Evolutionary conservation across 805 yeast genomes (phyloP).

Genomic region (Kregervanrija fluxuum): DNA sequence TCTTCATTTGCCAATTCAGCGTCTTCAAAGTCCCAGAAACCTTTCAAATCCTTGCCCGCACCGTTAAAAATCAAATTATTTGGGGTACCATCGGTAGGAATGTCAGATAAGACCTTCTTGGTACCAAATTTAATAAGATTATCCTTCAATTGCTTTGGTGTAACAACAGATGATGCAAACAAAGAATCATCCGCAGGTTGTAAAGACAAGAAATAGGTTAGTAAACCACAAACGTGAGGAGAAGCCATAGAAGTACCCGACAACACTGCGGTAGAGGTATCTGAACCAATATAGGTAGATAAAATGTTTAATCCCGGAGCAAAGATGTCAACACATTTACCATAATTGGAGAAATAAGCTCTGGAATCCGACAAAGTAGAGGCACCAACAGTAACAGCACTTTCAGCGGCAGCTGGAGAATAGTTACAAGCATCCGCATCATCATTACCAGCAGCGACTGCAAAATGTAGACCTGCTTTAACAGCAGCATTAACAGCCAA

Average conservation of each 20-base stretch:
- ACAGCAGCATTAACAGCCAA: constrained; percentile 87
- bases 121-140: constrained; percentile 66
- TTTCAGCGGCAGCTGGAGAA: constrained; percentile 84
- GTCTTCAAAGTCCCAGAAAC: constrained; percentile 44
- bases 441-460: constrained; percentile 96
- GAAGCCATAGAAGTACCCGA: constrained; percentile 99
- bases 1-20: constrained; percentile 6
- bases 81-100: constrained; percentile 65
- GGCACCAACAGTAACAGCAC: constrained; percentile 92
- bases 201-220: constrained; percentile 81
- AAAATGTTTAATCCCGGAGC: constrained; percentile 92
- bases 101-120: constrained; percentile 47
- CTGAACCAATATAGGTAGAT: constrained; percentile 77
- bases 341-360: constrained; percentile 94
- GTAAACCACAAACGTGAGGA: constrained; percentile 90
- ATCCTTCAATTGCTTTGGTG: constrained; percentile 73
- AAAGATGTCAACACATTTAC: constrained; percentile 91
- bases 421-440: constrained; percentile 87
- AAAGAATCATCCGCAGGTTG: constrained; percentile 69
- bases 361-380: constrained; percentile 81
- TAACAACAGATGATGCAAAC: constrained; percentile 49
- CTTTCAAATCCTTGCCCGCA: constrained; percentile 64
- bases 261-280: constrained; percentile 67
- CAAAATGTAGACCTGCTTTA: constrained; percentile 80
- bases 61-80: constrained; percentile 75